phyloP scores from a whole-genome alignment of 2,329 filamentous ascomycete genomes.

The Cadophora sp. region DNA sequence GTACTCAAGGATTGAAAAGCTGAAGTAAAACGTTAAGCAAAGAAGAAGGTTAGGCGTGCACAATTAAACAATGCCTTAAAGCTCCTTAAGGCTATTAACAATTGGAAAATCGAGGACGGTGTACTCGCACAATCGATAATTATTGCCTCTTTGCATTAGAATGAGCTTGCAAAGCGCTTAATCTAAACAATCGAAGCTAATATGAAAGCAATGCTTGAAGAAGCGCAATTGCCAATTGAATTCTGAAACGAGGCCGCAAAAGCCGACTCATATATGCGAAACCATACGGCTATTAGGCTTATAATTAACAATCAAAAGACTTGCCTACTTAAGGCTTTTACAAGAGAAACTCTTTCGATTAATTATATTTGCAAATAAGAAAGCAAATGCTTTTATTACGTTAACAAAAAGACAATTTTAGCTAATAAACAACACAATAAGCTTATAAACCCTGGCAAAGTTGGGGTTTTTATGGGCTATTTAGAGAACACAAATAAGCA shows the following conservation, averaged over 20 bases:
- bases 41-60: background rate
- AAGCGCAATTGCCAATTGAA: background rate
- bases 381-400: slow-evolving; percentile 3
- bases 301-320: background rate
- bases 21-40: background rate
- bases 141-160: background rate
- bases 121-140: background rate
- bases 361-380: background rate
- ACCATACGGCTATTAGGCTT: background rate
- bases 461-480: background rate
- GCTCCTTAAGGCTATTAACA: background rate
- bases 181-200: background rate
- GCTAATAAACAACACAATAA: background rate
- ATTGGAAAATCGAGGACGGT: background rate
- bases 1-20: background rate
- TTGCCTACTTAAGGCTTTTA: background rate
- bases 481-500: background rate
- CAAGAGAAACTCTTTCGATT: background rate
- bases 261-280: slow-evolving; percentile 11
- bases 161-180: background rate
- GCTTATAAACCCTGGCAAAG: background rate
- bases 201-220: background rate
- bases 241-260: background rate
- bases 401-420: background rate
- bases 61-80: background rate